Base-by-base conservation (phyloP, 192 early-diverging fungal genomes). In the Backusella westeae region DNA sequence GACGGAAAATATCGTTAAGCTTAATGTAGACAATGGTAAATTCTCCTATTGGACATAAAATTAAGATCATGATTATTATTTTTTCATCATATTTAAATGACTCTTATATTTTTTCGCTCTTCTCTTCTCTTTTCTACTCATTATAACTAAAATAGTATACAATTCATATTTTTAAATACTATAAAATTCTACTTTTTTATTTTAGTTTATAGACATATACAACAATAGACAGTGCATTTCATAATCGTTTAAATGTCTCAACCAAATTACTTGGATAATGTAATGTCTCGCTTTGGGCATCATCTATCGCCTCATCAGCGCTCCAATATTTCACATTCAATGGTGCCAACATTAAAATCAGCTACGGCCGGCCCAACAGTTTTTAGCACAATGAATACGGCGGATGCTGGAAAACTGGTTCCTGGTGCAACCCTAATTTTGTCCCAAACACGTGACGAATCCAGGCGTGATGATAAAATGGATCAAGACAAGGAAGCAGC, bases 231-330 rank as follows among this genome's bases (percentile, higher is more conserved):
- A 53, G n/a, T 23, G 26, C 10, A 34, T 34, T 32, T 32, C 15
- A 32, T 10, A n/a, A 49, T 38, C 19, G 44, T 39, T 67, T 29
- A 0, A 53, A 56, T 42, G 67, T 66, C 63, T 44, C 66, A 68
- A 15, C 75, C 75, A 23, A 68, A 69, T 6, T 77, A 77, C 26
- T 42, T 77, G 23, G 39, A 77, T 29, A 71, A 63, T 15, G 68
- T 77, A 14, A 71, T 77, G 38, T 77, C 76, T 23, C 46, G 76
- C 26, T 77, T 77, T 29, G 76, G 76, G n/a, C 76, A 77, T 35
- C 69, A 72, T 49, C 34, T 77, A 17, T 72, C 69, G 5, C 53
- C 53, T n/a, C 52, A 77, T 21, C 69, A 77, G n/a, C 69, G 70
- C 38, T 72, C 76, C 8, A 52, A 52, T n/a, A 34, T 77, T 7